phyloP scores from a whole-genome alignment of 371 early-diverging fungal species.

The Mortierella sp. region DNA sequence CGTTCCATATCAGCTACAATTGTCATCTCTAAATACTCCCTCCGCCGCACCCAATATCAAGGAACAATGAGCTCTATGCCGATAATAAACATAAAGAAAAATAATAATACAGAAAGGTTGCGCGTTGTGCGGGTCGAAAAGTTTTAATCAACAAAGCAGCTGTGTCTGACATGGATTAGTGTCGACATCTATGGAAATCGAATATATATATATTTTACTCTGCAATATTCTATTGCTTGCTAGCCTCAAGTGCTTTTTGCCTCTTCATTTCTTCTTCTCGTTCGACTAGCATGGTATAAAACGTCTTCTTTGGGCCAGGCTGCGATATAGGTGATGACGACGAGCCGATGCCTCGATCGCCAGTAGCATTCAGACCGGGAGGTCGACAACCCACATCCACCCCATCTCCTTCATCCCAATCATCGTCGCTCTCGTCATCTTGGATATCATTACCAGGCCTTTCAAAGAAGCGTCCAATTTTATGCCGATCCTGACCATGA shows the following conservation, averaged over 20 bases:
- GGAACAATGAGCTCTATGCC: background rate
- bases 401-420: slow-evolving; percentile 46
- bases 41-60: background rate
- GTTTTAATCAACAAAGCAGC: too few relatives aligned
- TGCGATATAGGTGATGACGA: slow-evolving; percentile 4
- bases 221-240: slow-evolving; percentile 1
- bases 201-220: background rate
- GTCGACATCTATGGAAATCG: too few relatives aligned
- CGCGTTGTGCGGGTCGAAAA: too few relatives aligned
- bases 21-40: slow-evolving; percentile 1
- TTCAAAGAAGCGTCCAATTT: slow-evolving; percentile 52
- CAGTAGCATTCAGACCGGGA: slow-evolving; percentile 15
- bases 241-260: slow-evolving; percentile 3
- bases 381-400: slow-evolving; percentile 42
- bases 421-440: slow-evolving; percentile 17
- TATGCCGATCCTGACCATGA: slow-evolving; percentile 43
- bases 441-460: background rate
- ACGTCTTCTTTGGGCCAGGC: slow-evolving; percentile 43
- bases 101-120: background rate
- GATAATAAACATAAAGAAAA: slow-evolving; percentile 3
- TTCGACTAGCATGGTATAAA: slow-evolving; percentile 43
- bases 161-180: background rate
- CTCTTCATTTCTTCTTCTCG: slow-evolving; percentile 41
- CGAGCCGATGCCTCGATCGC: background rate
- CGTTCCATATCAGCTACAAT: background rate